These are phyloP conservation scores for Parachaetomium inaequale DNA, from an alignment of 495 filamentous ascomycete species.

Conservation along the genomic window DNA sequence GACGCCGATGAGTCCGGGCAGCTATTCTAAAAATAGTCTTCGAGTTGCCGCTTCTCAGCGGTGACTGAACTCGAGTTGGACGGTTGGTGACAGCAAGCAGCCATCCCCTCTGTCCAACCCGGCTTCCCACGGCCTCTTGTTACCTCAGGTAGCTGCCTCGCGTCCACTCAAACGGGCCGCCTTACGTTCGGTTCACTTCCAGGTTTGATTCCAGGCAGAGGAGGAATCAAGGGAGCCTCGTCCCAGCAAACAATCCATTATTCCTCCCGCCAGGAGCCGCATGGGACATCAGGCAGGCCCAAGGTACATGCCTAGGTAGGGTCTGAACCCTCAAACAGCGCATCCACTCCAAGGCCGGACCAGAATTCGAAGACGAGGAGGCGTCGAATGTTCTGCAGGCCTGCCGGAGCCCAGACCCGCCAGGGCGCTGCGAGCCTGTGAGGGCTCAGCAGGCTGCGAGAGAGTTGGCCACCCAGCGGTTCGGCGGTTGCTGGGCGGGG, in stretches of 20 bases:
- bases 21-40: background rate
- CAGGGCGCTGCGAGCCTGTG: background rate
- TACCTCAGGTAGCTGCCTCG: no score
- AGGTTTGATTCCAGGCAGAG: background rate
- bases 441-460: no score
- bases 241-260: background rate
- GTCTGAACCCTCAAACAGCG: no score
- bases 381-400: no score
- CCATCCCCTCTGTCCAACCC: background rate
- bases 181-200: background rate
- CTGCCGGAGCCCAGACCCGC: no score
- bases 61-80: background rate
- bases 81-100: slow-evolving; percentile 4
- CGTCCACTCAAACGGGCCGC: background rate
- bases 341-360: no score
- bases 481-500: slow-evolving; percentile 6
- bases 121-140: no score
- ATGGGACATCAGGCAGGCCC: no score
- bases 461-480: background rate
- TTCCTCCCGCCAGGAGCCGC: background rate
- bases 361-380: no score
- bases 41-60: background rate
- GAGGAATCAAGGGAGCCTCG: background rate
- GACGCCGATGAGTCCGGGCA: background rate
- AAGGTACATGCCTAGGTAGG: no score